Evolutionary conservation across 176 grass and related monocot species (phyloP), one percentile per base, ranked within the genome.

Genomic region (Paspalum vaginatum): DNA sequence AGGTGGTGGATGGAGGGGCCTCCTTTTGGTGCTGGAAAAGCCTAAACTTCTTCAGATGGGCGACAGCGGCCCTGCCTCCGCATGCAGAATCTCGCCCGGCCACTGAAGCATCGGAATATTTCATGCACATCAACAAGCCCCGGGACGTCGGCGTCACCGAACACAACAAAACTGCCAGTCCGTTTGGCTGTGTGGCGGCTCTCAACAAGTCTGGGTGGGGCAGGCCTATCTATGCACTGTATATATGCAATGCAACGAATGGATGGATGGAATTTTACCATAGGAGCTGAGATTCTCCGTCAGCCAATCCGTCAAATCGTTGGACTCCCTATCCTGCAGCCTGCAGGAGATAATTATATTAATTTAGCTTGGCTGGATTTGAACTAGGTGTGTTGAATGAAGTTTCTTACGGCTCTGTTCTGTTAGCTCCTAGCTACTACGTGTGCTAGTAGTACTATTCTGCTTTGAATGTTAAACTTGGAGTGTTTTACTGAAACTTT

Each of bases 41-140:
- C 38, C 81, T 89, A 32, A 32, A 32, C 32, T 32, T 86, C 59
- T 73, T 85, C 50, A 78, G 73, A 72, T 45, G 50, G 83, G 83
- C 52, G 60, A 82, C 61, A 68, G 81, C 10, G 72, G 50, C 49
- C 43, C 39, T 40, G 61, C 61, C 15, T 74, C 56, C 59, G 42
- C 60, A 61, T 78, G 83, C 51, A 78, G 66, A 85, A 82, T 89
- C 83, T 78, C 61, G 81, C 67, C 61, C 51, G 21, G 59, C 38
- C 59, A 54, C 43, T 11, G 51, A 18, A 65, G 78, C 72, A 89
- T 77, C 58, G 56, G 61, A 74, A 80, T 68, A 84, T 80, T 61
- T 47, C 52, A 21, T 52, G 10, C 73, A 82, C 79, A 82, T 86
- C 83, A 78, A 68, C 57, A 68, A 67, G 88, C 46, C 72, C 67